Conservation (phyloP, 2,329 filamentous ascomycete genomes). For the Cordyceps cicadae region DNA sequence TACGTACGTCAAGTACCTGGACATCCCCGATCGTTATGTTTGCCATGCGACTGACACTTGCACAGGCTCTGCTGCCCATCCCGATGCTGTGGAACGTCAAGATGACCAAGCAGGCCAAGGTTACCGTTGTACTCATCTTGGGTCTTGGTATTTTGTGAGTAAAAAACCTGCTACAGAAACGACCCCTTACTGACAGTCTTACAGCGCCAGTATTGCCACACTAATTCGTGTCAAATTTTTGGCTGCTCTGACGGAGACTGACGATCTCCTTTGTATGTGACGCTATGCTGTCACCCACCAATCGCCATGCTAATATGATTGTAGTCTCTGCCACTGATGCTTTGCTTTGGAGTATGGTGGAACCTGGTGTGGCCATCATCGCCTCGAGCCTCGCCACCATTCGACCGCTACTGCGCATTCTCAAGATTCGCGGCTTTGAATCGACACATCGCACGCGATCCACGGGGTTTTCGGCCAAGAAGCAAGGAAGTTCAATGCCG, state of each 20-base stretch:
- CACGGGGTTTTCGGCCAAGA: constrained; percentile 23
- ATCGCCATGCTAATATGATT: constrained; percentile 13
- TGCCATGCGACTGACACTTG: constrained; percentile 1
- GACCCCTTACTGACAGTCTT: not conserved
- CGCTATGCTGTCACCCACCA: not conserved
- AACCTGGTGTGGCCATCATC: constrained; percentile 47
- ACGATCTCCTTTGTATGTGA: constrained; percentile 42
- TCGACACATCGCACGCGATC: constrained; percentile 28
- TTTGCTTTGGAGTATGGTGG: constrained; percentile 50
- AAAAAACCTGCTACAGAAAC: not conserved
- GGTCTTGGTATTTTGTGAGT: constrained; percentile 42
- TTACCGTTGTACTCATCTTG: constrained; percentile 41
- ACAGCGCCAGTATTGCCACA: constrained; percentile 45
- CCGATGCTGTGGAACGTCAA: constrained; percentile 48
- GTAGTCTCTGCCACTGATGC: constrained; percentile 41
- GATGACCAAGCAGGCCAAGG: constrained; percentile 44
- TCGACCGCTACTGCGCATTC: constrained; percentile 42
- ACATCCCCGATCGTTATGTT: not conserved
- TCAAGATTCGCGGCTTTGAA: constrained; percentile 39
- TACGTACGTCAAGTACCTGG: constrained; percentile 28
- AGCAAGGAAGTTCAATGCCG: constrained; percentile 21
- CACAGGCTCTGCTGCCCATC: constrained; percentile 41
- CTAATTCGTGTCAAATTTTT: constrained; percentile 43
- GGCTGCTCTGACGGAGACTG: constrained; percentile 33
- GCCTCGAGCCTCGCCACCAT: constrained; percentile 48